Evolutionary conservation across 768 basidiomycete genomes (phyloP), one percentile per base, ranked within the genome.

Genomic region (Rhodotorula kratochvilovae): DNA sequence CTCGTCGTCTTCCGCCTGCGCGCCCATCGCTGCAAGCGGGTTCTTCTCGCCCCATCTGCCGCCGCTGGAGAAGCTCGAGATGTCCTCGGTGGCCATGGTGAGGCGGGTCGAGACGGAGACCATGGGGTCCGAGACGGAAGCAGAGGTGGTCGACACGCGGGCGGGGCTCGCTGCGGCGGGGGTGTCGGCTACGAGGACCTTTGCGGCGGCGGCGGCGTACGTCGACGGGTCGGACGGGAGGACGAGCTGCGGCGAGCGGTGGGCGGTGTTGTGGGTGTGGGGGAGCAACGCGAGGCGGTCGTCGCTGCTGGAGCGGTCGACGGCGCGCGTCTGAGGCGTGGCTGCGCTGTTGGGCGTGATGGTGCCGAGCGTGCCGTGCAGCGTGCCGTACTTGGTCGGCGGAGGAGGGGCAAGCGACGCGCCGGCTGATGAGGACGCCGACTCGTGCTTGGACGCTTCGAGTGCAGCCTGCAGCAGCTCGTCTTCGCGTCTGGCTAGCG

Each of bases 341-440:
- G 33, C 35, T 33, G 35, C 17, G 31, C 5, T 6, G 21, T 0
- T 56, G 33, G 19, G 21, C 21, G 31, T 54, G 31, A 19, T 2
- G 31, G 31, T 53, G 31, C 42, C 51, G 16, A 67, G 66, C 11
- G 65, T 66, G 16, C 65, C 65, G 65, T 66, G 65, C 10, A 66
- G 42, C 31, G 57, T 39, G 23, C 59, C 42, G 43, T 61, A 67
- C 29, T 35, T 27, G 23, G 66, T 61, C 19, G 59, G 46, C 13
- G 51, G 15, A 2, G 56, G 64, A n/a, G n/a, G 55, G 25, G 36
- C 35, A 7, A 17, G 57, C 21, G 33, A 16, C 10, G 19, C 33
- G 21, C 1, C 5, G 29, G 58, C 58, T n/a, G 43, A 42, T 3
- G 42, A 27, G 29, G 29, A 17, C 17, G 54, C 10, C 33, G 35